A percentile compares a stretch with the other conserved stretches of the same genome.
These are phyloP conservation scores for Tillandsia leiboldiana DNA, from an alignment of 176 grass and related monocot species.

Conservation along the genomic window DNA sequence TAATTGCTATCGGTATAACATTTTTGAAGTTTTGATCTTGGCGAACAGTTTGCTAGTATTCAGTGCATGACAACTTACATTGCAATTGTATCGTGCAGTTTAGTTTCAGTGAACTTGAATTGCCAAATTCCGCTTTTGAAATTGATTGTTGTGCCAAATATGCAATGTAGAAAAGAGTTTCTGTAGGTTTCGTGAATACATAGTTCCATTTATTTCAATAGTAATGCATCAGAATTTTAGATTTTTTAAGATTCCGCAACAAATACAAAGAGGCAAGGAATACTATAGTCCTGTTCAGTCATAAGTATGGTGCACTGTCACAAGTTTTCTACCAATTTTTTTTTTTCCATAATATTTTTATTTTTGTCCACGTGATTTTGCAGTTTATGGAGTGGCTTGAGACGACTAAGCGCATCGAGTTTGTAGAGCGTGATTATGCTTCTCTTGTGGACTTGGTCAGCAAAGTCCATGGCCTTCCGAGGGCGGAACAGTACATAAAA, in stretches of 20 bases:
- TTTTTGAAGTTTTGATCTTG: neutral
- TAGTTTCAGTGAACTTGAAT: too few species aligned
- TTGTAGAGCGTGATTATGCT: slow-evolving; percentile 14
- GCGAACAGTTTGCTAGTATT: neutral
- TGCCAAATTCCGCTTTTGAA: too few species aligned
- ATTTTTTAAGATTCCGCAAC: too few species aligned
- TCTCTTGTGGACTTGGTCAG: slow-evolving; percentile 19
- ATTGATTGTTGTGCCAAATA: too few species aligned
- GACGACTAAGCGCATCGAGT: slow-evolving; percentile 6
- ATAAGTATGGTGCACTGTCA: too few species aligned
- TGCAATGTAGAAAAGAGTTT: too few species aligned
- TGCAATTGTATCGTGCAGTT: too few species aligned
- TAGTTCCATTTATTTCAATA: too few species aligned
- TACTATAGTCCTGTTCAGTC: too few species aligned
- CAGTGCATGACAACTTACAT: neutral
- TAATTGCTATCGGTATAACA: neutral
- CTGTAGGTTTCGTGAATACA: too few species aligned
- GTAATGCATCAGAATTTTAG: too few species aligned
- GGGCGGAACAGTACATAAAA: slow-evolving; percentile 18
- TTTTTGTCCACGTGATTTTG: slow-evolving; percentile 1
- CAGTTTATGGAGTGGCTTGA: slow-evolving; percentile 29
- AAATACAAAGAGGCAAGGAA: too few species aligned
- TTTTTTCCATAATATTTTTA: neutral
- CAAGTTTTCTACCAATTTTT: neutral
- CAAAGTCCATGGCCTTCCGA: slow-evolving; percentile 14